These are phyloP conservation scores for Puccinia novopanici DNA, from an alignment of 1,284 basidiomycete genomes.

Conservation along the genomic window DNA sequence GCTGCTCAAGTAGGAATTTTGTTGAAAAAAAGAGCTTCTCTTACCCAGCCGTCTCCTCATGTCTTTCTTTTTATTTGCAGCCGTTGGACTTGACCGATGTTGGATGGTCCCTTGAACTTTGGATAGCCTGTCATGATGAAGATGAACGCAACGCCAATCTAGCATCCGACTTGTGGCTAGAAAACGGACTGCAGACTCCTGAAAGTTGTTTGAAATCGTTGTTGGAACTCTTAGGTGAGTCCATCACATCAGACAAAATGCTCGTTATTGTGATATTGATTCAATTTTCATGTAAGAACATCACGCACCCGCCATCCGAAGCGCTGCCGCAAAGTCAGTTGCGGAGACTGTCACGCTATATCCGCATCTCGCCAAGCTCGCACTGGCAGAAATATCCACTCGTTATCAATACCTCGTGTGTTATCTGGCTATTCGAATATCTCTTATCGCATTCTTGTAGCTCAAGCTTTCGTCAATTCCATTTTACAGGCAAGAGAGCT, in stretches of 20 bases:
- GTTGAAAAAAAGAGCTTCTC: neutral
- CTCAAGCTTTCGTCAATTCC: neutral
- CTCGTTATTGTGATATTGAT: neutral
- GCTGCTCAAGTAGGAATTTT: conserved; percentile 63
- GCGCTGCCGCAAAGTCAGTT: conserved; percentile 46
- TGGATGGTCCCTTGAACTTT: conserved; percentile 86
- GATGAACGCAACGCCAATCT: conserved; percentile 88
- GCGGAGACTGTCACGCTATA: conserved; percentile 32
- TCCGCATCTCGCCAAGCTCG: conserved; percentile 32
- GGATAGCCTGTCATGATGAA: conserved; percentile 85
- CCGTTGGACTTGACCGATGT: conserved; percentile 91
- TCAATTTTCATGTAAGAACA: conserved; percentile 28
- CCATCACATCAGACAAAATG: neutral
- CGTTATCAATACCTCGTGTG: conserved; percentile 47
- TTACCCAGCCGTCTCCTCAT: neutral
- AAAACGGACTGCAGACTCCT: conserved; percentile 88
- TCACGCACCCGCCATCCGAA: conserved; percentile 36
- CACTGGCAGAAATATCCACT: conserved; percentile 35
- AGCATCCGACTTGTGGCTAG: conserved; percentile 86
- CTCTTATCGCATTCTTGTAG: neutral
- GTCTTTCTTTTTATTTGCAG: conserved; percentile 60
- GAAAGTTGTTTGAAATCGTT: conserved; percentile 67
- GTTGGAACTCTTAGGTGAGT: conserved; percentile 34
- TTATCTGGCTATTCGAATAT: neutral
- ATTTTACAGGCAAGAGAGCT: conserved; percentile 44